phyloP scores from a whole-genome alignment of 1,284 basidiomycete species.

The Cryptococcus hybrid region DNA sequence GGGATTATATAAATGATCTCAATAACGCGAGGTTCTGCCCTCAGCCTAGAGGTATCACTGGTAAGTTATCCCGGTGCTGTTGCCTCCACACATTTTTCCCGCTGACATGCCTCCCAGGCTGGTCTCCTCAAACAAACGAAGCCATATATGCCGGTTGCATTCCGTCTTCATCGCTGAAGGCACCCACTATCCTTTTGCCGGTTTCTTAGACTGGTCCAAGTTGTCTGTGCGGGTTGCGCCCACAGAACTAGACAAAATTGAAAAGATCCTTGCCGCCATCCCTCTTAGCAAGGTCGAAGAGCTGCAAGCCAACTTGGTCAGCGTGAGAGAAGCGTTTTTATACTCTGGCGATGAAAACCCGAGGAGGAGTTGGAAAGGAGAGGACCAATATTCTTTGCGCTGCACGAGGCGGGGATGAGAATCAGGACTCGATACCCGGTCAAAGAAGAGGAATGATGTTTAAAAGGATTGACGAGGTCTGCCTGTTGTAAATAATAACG shows the following conservation, averaged over 20 bases:
- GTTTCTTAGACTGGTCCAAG: conserved; percentile 51
- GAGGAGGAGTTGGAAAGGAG: conserved; percentile 42
- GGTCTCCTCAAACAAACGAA: conserved; percentile 53
- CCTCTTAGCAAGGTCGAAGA: conserved; percentile 45
- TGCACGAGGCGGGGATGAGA: conserved; percentile 50
- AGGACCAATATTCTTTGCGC: conserved; percentile 51
- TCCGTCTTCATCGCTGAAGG: conserved; percentile 46
- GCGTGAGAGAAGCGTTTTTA: conserved; percentile 52
- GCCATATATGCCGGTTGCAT: conserved; percentile 55
- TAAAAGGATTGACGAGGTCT: no score
- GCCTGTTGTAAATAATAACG: no score
- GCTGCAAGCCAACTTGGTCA: conserved; percentile 51
- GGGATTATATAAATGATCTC: conserved; percentile 51
- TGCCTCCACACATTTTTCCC: no score
- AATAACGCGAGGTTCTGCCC: conserved; percentile 51
- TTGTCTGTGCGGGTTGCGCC: conserved; percentile 51
- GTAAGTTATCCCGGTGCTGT: conserved; percentile 17
- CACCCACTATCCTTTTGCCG: conserved; percentile 51
- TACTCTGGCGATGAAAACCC: conserved; percentile 47
- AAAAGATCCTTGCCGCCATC: conserved; percentile 48
- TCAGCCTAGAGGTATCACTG: conserved; percentile 50
- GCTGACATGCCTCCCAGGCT: conserved; percentile 23
- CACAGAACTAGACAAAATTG: conserved; percentile 50
- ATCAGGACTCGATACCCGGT: conserved; percentile 45
- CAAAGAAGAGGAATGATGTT: no score